Evolutionary conservation across 805 yeast species (phyloP).

Genomic region (Yarrowia sp.): DNA sequence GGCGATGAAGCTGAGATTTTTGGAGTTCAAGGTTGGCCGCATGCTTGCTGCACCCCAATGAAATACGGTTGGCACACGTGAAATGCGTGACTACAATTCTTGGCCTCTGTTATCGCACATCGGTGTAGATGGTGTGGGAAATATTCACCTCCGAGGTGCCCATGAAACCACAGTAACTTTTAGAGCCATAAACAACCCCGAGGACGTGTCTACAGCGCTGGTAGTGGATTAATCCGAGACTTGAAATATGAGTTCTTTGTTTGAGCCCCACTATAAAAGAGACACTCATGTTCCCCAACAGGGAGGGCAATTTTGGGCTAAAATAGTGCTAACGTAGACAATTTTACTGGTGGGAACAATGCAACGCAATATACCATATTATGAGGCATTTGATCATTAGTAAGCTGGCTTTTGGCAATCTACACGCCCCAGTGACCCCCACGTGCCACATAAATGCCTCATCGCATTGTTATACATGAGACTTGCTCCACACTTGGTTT

Average conservation of each 20-base stretch:
- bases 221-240: too few relatives aligned
- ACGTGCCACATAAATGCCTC: too few relatives aligned
- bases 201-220: too few relatives aligned
- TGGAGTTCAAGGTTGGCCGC: conserved; percentile 31
- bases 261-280: not conserved
- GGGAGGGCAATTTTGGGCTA: not conserved
- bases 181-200: not conserved
- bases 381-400: not conserved
- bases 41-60: conserved; percentile 37
- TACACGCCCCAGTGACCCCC: too few relatives aligned
- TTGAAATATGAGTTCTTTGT: not conserved
- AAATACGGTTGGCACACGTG: conserved; percentile 29
- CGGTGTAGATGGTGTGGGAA: not conserved
- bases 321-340: not conserved
- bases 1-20: conserved; percentile 21
- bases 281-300: not conserved
- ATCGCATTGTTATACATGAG: too few relatives aligned
- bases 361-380: too few relatives aligned
- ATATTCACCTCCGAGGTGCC: too few relatives aligned
- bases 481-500: too few relatives aligned
- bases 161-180: too few relatives aligned
- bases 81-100: conserved; percentile 16
- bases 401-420: too few relatives aligned
- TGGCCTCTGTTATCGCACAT: not conserved
- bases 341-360: too few relatives aligned